Percentiles rank a stretch among this genome's conserved stretches.
phyloP scores from a whole-genome alignment of 495 filamentous ascomycete species.

The Hypoxylon intermedium region DNA sequence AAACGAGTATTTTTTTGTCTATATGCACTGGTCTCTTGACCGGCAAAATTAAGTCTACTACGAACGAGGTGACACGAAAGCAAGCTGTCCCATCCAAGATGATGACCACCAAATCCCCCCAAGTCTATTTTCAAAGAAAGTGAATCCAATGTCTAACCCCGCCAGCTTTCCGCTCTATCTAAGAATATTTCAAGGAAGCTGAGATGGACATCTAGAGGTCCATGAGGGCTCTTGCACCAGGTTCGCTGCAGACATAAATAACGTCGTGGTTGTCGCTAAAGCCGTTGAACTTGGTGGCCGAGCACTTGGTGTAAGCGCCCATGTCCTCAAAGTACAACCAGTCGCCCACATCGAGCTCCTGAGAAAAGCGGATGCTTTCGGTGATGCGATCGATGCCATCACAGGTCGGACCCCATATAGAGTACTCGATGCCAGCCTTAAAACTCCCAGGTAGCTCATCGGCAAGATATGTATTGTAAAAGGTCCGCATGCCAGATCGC shows the following conservation, averaged over 20 bases:
- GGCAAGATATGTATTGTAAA: conserved; percentile 54
- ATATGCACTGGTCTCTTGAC: conserved; percentile 12
- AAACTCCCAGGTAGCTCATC: conserved; percentile 41
- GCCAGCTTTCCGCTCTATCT: neutral
- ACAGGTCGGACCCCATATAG: conserved; percentile 97
- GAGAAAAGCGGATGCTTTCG: conserved; percentile 73
- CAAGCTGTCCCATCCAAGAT: conserved; percentile 21
- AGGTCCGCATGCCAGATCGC: conserved; percentile 61
- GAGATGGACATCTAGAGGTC: conserved; percentile 39
- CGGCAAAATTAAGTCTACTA: conserved; percentile 21
- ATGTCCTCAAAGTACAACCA: conserved; percentile 99
- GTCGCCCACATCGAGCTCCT: conserved; percentile 84
- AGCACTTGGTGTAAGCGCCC: conserved; percentile 98
- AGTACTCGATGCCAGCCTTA: conserved; percentile 70
- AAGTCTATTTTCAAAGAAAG: conserved; percentile 27
- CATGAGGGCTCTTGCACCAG: conserved; percentile 80
- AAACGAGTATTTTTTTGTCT: conserved; percentile 17
- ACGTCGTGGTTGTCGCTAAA: conserved; percentile 91
- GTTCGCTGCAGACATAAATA: conserved; percentile 92
- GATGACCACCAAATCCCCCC: conserved; percentile 4
- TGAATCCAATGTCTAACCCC: neutral
- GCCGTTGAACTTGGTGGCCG: conserved; percentile 97
- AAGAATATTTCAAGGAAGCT: neutral
- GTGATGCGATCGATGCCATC: conserved; percentile 95
- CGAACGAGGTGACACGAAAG: conserved; percentile 19